phyloP scores from a whole-genome alignment of 2,329 filamentous ascomycete species.

The Fusarium duplospermum region DNA sequence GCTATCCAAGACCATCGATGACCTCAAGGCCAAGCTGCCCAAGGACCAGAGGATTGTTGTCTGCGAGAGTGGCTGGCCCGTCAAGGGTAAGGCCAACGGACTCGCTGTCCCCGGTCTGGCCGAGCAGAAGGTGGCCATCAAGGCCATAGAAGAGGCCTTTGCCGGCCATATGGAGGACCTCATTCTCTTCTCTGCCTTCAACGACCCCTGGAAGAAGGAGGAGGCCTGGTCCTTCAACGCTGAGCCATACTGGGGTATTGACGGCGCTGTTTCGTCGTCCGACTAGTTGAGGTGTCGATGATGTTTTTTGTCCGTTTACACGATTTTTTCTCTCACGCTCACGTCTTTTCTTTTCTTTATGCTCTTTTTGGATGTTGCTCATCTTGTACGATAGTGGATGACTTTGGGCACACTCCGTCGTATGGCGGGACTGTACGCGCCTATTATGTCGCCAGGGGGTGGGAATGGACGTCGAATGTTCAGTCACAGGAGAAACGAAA shows the following conservation, averaged over 20 bases:
- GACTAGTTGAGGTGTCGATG: conserved; percentile 20
- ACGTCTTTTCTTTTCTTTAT: conserved; percentile 10
- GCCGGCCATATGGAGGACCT: conserved; percentile 61
- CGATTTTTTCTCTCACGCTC: neutral
- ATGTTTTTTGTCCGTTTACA: conserved; percentile 17
- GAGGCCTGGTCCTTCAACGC: conserved; percentile 71
- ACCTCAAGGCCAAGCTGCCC: conserved; percentile 56
- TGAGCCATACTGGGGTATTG: conserved; percentile 82
- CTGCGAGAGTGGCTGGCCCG: conserved; percentile 89
- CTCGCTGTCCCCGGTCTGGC: conserved; percentile 74
- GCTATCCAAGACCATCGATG: conserved; percentile 66
- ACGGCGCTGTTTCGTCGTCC: conserved; percentile 43
- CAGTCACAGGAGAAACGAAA: neutral
- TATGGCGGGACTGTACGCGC: conserved; percentile 13
- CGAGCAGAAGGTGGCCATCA: conserved; percentile 75
- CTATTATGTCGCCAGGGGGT: neutral
- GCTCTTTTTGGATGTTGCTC: neutral
- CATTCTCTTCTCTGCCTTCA: conserved; percentile 82
- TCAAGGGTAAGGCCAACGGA: conserved; percentile 73
- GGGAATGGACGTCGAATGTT: conserved; percentile 1
- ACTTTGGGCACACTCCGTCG: neutral
- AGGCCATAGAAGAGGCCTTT: conserved; percentile 72
- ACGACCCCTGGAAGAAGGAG: conserved; percentile 82
- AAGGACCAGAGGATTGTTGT: conserved; percentile 73
- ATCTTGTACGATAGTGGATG: neutral